These are phyloP conservation scores for Macrophomina pseudophaseolina DNA, from an alignment of 2,329 filamentous ascomycete species.

Conservation along the genomic window DNA sequence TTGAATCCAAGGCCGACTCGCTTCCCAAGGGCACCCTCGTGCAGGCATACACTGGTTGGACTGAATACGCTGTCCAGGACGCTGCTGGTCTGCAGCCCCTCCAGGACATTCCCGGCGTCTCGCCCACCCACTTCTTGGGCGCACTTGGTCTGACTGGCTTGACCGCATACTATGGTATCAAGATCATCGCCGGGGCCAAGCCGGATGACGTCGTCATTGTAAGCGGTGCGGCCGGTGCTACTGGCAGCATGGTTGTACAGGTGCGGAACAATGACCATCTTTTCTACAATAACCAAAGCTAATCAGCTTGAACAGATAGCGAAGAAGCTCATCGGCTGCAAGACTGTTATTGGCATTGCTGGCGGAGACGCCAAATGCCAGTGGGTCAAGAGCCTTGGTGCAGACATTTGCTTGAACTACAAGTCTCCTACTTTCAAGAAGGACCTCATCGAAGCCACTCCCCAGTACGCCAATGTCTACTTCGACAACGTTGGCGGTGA, in stretches of 20 bases:
- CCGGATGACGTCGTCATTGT: slow-evolving; percentile 77
- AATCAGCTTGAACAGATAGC: slow-evolving; percentile 55
- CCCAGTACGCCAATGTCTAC: slow-evolving; percentile 58
- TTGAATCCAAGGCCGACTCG: slow-evolving; percentile 63
- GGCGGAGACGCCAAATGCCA: slow-evolving; percentile 59
- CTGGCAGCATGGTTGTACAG: slow-evolving; percentile 76
- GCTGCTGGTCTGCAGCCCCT: slow-evolving; percentile 9
- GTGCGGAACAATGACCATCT: slow-evolving; percentile 49
- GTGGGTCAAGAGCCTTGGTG: slow-evolving; percentile 57
- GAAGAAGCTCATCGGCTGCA: slow-evolving; percentile 54
- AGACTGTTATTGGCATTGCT: slow-evolving; percentile 58
- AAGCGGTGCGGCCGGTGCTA: slow-evolving; percentile 77
- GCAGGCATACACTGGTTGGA: slow-evolving; percentile 64
- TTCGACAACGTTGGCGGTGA: slow-evolving; percentile 59
- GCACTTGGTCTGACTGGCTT: slow-evolving; percentile 68
- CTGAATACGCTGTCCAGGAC: slow-evolving; percentile 65
- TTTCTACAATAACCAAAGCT: neutral
- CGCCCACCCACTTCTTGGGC: slow-evolving; percentile 31
- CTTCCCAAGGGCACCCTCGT: slow-evolving; percentile 65
- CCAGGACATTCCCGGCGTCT: slow-evolving; percentile 5
- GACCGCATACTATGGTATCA: slow-evolving; percentile 78
- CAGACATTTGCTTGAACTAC: slow-evolving; percentile 62
- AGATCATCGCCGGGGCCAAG: slow-evolving; percentile 70
- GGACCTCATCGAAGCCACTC: slow-evolving; percentile 54
- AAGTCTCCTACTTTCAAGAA: slow-evolving; percentile 54